Conservation (phyloP, 2,329 filamentous ascomycete genomes). For the Fusarium burgessii region DNA sequence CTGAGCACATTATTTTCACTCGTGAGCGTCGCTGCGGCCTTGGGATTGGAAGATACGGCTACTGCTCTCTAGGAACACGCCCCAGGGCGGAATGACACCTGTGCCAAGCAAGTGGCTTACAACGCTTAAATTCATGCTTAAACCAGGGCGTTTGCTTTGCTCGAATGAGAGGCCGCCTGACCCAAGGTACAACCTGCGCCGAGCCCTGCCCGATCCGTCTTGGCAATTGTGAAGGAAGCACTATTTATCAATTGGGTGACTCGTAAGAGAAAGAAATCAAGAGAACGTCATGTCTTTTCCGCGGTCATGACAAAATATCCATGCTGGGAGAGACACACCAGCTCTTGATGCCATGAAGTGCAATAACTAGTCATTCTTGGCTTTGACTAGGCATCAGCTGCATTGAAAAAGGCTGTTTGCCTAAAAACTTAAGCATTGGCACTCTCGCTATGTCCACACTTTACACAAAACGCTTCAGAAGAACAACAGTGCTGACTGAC, state of each 20-base stretch:
- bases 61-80: conserved; percentile 30
- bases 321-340: not conserved
- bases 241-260: conserved; percentile 17
- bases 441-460: not conserved
- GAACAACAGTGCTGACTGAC: not conserved
- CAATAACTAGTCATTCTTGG: not conserved
- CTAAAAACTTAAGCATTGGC: not conserved
- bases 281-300: conserved; percentile 15
- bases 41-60: conserved; percentile 26
- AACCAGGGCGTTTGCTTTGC: conserved; percentile 50
- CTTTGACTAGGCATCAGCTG: not conserved
- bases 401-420: not conserved
- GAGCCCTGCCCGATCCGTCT: conserved; percentile 33
- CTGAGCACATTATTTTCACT: conserved; percentile 13
- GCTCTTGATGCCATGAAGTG: too few relatives aligned
- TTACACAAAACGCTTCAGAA: conserved; percentile 1
- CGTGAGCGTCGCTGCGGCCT: conserved; percentile 17
- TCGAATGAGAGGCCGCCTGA: conserved; percentile 41
- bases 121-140: conserved; percentile 66
- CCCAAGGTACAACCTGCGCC: conserved; percentile 31
- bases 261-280: not conserved
- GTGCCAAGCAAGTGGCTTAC: conserved; percentile 60
- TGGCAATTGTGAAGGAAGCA: conserved; percentile 29
- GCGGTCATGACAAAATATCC: conserved; percentile 5
- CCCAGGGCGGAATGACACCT: conserved; percentile 40